phyloP scores from a whole-genome alignment of 2,329 filamentous ascomycete genomes.

The Sphaerulina vaccinii region DNA sequence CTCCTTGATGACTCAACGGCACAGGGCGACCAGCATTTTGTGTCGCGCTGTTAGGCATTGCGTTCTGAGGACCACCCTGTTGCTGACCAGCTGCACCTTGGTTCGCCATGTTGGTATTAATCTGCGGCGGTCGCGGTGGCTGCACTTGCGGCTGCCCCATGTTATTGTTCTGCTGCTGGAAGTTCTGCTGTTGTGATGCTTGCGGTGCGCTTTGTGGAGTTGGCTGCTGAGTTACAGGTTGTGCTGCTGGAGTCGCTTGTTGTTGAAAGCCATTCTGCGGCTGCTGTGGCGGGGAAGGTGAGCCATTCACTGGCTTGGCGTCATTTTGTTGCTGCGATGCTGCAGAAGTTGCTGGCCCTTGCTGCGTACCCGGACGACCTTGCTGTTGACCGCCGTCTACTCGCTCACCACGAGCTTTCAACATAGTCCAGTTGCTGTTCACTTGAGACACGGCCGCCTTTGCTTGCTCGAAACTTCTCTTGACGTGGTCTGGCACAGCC shows the following conservation, averaged over 20 bases:
- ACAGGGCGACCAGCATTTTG: conserved; percentile 32
- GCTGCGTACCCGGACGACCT: conserved; percentile 23
- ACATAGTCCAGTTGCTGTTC: conserved; percentile 17
- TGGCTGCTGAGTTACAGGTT: conserved; percentile 31
- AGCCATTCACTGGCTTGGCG: conserved; percentile 19
- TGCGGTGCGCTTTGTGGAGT: conserved; percentile 35
- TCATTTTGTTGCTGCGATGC: conserved; percentile 21
- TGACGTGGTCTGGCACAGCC: conserved; percentile 10
- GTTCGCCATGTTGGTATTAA: conserved; percentile 23
- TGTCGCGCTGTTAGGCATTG: conserved; percentile 21
- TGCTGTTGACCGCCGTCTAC: conserved; percentile 20
- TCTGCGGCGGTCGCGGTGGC: conserved; percentile 22
- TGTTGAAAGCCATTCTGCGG: conserved; percentile 25
- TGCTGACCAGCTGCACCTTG: conserved; percentile 23
- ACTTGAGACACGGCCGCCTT: conserved; percentile 19
- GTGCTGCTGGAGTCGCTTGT: conserved; percentile 20
- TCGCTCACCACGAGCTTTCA: conserved; percentile 23
- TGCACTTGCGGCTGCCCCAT: conserved; percentile 24
- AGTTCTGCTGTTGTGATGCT: conserved; percentile 32
- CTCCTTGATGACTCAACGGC: conserved; percentile 45
- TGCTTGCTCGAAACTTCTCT: conserved; percentile 16
- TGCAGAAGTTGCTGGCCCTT: conserved; percentile 24
- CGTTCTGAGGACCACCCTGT: conserved; percentile 21
- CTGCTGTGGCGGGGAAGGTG: conserved; percentile 21
- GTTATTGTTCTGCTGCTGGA: conserved; percentile 32